phyloP scores from a whole-genome alignment of 1,284 basidiomycete genomes.

The Mycosarcoma mackinlayi region DNA sequence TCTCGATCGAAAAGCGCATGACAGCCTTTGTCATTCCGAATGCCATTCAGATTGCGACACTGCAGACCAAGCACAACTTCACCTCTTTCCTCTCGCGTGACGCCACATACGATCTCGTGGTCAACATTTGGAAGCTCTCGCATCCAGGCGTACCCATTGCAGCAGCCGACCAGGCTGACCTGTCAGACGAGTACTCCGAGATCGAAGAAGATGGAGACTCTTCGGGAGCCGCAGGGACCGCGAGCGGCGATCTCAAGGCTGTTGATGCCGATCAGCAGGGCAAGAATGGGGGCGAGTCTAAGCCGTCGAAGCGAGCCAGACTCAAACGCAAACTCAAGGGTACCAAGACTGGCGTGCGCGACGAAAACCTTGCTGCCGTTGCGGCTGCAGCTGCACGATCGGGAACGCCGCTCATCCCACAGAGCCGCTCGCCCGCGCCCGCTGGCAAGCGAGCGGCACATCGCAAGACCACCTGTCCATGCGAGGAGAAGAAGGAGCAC shows the following conservation, averaged over 20 bases:
- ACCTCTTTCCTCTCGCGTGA: slow-evolving; percentile 96
- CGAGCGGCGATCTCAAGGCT: slow-evolving; percentile 26
- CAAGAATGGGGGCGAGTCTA: slow-evolving; percentile 29
- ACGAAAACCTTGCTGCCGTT: slow-evolving; percentile 43
- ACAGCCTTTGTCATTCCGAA: slow-evolving; percentile 99
- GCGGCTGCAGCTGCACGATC: slow-evolving; percentile 41
- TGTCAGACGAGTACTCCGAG: slow-evolving; percentile 49
- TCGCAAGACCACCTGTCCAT: slow-evolving; percentile 77
- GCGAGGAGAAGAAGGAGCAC: slow-evolving; percentile 79
- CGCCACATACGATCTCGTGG: slow-evolving; percentile 93
- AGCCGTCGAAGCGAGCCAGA: slow-evolving; percentile 53
- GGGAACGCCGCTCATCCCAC: slow-evolving; percentile 39
- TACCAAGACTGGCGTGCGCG: slow-evolving; percentile 45
- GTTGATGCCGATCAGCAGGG: slow-evolving; percentile 16
- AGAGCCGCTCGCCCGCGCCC: slow-evolving; percentile 36
- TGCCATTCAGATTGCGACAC: slow-evolving; percentile 89
- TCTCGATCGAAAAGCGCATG: slow-evolving; percentile 93
- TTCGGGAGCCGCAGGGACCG: slow-evolving; percentile 12
- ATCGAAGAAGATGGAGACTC: slow-evolving; percentile 45
- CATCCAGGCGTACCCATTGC: slow-evolving; percentile 78
- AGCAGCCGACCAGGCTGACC: slow-evolving; percentile 63
- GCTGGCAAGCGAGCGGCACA: slow-evolving; percentile 62
- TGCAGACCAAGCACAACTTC: slow-evolving; percentile 83
- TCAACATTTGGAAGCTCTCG: slow-evolving; percentile 93
- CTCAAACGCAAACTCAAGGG: slow-evolving; percentile 58